These are phyloP conservation scores for Peronosclerospora sorghi DNA, from an alignment of 352 stramenopile genomes.

Conservation along the genomic window DNA sequence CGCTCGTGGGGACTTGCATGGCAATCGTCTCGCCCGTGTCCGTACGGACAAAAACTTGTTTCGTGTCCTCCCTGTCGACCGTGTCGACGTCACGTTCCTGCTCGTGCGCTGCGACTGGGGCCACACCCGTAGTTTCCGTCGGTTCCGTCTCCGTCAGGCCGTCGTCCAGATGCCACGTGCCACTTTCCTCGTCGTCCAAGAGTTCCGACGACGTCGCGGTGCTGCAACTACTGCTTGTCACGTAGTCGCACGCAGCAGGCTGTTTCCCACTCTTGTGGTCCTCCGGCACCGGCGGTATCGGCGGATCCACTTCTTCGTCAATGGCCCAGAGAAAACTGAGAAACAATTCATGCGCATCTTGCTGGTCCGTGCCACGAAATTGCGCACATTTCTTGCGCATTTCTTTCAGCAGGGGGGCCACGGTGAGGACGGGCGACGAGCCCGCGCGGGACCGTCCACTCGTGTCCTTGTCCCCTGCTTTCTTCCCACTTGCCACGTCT, in stretches of 20 bases:
- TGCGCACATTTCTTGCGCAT: conserved; percentile 80
- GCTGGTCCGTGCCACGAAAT: conserved; percentile 92
- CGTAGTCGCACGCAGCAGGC: conserved; percentile 1
- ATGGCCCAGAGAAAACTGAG: conserved; percentile 87
- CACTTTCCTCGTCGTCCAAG: conserved; percentile 11
- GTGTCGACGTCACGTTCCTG: conserved; percentile 17
- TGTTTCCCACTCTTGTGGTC: background rate
- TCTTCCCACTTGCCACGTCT: conserved; percentile 10
- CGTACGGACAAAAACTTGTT: conserved; percentile 58
- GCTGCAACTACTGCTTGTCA: conserved; percentile 15
- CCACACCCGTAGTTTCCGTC: conserved; percentile 10
- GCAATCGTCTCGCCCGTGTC: conserved; percentile 49
- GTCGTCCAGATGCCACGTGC: conserved; percentile 14
- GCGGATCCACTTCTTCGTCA: conserved; percentile 58
- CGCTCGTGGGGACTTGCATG: conserved; percentile 34
- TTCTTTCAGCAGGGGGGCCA: conserved; percentile 50
- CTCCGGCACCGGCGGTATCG: conserved; percentile 4
- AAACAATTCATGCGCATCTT: conserved; percentile 95
- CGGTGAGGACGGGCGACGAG: conserved; percentile 38
- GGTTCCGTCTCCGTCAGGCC: conserved; percentile 12
- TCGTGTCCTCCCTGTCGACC: conserved; percentile 19
- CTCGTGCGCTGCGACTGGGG: too few relatives aligned
- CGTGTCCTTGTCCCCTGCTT: conserved; percentile 13
- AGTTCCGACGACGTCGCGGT: conserved; percentile 19
- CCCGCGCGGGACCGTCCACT: conserved; percentile 11